Evolutionary conservation across 306 rosid species (phyloP), one percentile per base, ranked within the genome.

Genomic region (Vicia faba): DNA sequence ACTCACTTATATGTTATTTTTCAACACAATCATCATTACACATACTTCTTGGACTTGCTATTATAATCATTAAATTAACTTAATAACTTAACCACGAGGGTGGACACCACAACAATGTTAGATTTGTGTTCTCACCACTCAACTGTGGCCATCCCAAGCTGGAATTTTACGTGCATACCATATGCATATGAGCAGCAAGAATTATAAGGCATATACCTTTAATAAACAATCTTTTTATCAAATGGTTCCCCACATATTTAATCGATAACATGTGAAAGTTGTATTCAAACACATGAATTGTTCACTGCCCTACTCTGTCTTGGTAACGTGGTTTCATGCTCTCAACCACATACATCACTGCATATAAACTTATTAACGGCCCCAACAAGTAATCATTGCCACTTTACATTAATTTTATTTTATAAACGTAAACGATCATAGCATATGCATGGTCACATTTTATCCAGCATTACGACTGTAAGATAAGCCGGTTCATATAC

Each of bases 271-370:
- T 80, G 84, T 76, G 81, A 61, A 55, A 41, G 31, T 54, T 61
- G 69, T 45, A 66, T 53, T 18, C 39, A 71, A 61, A 61, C 84
- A 75, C 77, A 72, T 75, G 84, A 61, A 66, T 54, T 67, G 64
- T 11, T 80, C 69, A 61, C 36, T 76, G 12, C 80, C 74, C 74
- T 71, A 71, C 78, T 26, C 72, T 80, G 60, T 33, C 70, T 66
- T 35, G 8, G 29, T 48, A 80, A 80, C 81, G 79, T 80, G 84
- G 71, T 28, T 68, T 67, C 81, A 66, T 75, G 72, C 84, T 71
- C 65, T 66, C 50, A 31, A 38, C 71, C 84, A 80, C 84, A 71
- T 80, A 81, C 75, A 80, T 16, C 75, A 46, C 56, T 58, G 11
- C 18, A 67, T 7, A 51, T 58, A 11, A 79, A 44, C 64, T 75